Evolutionary conservation across 192 early-diverging fungal genomes (phyloP), one percentile per base, ranked within the genome.

Genomic region (Coemansia sp.): DNA sequence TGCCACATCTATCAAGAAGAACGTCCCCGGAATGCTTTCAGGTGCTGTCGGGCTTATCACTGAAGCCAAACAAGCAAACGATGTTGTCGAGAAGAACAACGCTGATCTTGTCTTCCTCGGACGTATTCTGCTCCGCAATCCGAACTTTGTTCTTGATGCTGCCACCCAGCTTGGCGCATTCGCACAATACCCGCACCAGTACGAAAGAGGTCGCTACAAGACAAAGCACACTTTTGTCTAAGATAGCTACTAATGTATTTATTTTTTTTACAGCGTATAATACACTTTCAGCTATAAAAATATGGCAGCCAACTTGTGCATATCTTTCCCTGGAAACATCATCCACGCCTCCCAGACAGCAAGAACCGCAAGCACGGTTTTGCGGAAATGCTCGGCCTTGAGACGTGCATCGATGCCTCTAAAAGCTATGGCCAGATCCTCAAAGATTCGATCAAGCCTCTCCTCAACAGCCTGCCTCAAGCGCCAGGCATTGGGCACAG

Each of bases 281-380:
- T 20, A 18, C 18, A 20, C 8, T 20, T 46, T 46, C 43, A 18
- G 18, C 4, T 51, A 30, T 43, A 53, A 10, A 63, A 74, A 74
- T 20, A 40, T 42, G 23, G 21, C 40, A 5, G 77, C 71, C 39
- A 74, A 23, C 30, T 37, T 40, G 15, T 45, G 45, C 20, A 71
- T 39, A 5, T 29, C 59, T 9, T 61, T 53, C 25, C 85, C 77
- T 8, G 92, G 88, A 72, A 93, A 97, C 18, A 97, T 84, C 75
- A 91, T 90, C 92, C 95, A 94, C 40, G 80, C 86, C 66, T 97
- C 93, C 95, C 94, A 97, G 15, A 92, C 89, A 4, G 75, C 80
- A 39, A 97, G 68, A 7, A 92, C 85, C 8, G 62, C 80, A 18
- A 81, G 75, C 42, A 87, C 87, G 60, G 83, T 89, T 64, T 83